phyloP scores from a whole-genome alignment of 1,284 basidiomycete species.

The Leccinum pachyderme region DNA sequence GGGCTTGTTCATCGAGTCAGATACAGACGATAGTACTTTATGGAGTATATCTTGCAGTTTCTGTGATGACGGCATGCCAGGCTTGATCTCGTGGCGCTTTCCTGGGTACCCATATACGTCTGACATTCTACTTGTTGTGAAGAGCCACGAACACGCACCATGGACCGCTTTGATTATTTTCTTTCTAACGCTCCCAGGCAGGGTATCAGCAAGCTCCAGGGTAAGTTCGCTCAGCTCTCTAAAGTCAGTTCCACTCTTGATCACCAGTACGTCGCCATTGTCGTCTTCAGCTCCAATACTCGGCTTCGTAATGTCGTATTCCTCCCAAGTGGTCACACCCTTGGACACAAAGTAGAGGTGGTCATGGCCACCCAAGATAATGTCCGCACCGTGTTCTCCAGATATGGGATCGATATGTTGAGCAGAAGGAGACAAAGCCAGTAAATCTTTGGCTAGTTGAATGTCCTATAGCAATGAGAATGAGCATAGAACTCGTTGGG shows the following conservation, averaged over 20 bases:
- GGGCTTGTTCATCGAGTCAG: slow-evolving; percentile 66
- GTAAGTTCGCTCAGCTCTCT: slow-evolving; percentile 78
- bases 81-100: slow-evolving; percentile 60
- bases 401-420: slow-evolving; percentile 46
- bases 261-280: slow-evolving; percentile 64
- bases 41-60: slow-evolving; percentile 62
- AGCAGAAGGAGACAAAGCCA: slow-evolving; percentile 56
- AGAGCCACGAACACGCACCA: slow-evolving; percentile 39
- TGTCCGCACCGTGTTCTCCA: slow-evolving; percentile 74
- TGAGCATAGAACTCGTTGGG: slow-evolving; percentile 23
- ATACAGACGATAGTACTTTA: slow-evolving; percentile 69
- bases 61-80: slow-evolving; percentile 59
- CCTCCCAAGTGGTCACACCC: slow-evolving; percentile 74
- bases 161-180: slow-evolving; percentile 65
- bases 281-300: slow-evolving; percentile 77
- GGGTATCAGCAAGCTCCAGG: slow-evolving; percentile 63
- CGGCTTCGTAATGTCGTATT: slow-evolving; percentile 54
- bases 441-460: slow-evolving; percentile 57
- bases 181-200: slow-evolving; percentile 61
- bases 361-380: slow-evolving; percentile 89
- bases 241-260: slow-evolving; percentile 93
- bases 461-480: slow-evolving; percentile 51
- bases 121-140: neutral
- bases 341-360: slow-evolving; percentile 83
- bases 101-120: slow-evolving; percentile 37